Base-by-base conservation (phyloP, 2,329 filamentous ascomycete genomes). In the Epichloe amarillans region DNA sequence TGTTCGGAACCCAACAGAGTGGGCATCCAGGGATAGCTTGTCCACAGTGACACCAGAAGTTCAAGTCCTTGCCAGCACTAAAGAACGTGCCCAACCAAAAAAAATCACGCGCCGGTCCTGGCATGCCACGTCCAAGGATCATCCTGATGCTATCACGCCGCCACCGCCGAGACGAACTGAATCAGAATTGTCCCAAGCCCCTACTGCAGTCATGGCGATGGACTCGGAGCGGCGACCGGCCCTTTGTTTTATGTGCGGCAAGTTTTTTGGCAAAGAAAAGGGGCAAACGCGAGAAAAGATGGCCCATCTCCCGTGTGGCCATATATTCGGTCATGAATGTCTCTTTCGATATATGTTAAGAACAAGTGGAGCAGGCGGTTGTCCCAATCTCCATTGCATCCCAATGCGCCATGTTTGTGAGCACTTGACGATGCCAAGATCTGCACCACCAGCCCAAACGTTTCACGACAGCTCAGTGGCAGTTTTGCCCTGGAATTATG, bases 231-330 rank as follows among this genome's bases (percentile, higher is more conserved):
- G 6, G 17, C 35, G 46, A 19, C 44, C 30, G 15, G 7, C 14
- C 2, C 1, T 6, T 14, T 56, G 54, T 33, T 50, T 36, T 26
- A 42, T 56, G 6, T 56, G 54, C 37, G 53, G 50, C 42, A 33
- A 43, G 15, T n/a, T 33, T 33, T 33, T 55, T 37, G 52, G 50
- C 1, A 21, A 14, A 4, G 49, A 47, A 14, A 14, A 21, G 23
- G 8, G 3, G 10, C 39, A 44, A 12, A 33, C 5, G 17, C 39
- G 35, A 10, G 61, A 64, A 41, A 23, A 15, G 10, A 49, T 46
- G 19, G 52, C 50, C 2, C 61, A 56, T 43, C 55, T 64, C 15
- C 58, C 58, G 5, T 64, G 61, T 42, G 60, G 62, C 12, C 61
- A 64, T 46, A 17, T 15, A 14, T 61, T 61, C 46, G 60, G 60